These are phyloP conservation scores for Pseudopyrenochaeta lycopersici DNA, from an alignment of 2,329 filamentous ascomycete genomes.

Conservation along the genomic window DNA sequence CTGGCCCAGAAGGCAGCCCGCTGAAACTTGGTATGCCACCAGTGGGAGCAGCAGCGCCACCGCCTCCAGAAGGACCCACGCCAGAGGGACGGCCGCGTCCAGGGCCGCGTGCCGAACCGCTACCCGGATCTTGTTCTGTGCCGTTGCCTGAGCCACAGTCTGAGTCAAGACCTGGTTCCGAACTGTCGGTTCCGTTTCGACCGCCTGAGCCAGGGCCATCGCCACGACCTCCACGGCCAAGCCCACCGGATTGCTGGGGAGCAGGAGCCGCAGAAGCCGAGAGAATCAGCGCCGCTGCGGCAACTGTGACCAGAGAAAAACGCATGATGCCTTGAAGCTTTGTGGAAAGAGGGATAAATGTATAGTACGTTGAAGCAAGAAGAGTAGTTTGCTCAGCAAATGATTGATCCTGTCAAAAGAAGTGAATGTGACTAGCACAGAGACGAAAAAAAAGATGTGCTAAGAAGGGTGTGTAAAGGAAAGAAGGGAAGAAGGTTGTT, in stretches of 20 bases:
- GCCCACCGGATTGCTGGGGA: slow-evolving; percentile 1
- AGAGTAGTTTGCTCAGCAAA: slow-evolving; percentile 30
- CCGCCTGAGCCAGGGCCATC: too few relatives aligned
- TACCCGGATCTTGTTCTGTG: neutral
- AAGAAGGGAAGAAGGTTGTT: slow-evolving; percentile 12
- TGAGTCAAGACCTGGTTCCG: neutral
- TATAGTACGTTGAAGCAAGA: neutral
- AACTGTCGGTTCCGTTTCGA: slow-evolving; percentile 5
- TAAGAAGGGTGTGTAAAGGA: slow-evolving; percentile 12
- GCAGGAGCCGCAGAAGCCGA: slow-evolving; percentile 26
- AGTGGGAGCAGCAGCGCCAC: too few relatives aligned
- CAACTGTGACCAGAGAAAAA: slow-evolving; percentile 30
- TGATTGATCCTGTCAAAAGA: slow-evolving; percentile 17
- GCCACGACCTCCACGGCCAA: slow-evolving; percentile 2
- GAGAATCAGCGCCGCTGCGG: slow-evolving; percentile 27
- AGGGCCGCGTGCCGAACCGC: neutral
- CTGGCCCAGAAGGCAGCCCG: slow-evolving; percentile 7
- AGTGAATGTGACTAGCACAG: slow-evolving; percentile 30
- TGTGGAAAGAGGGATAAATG: neutral
- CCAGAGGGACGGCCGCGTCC: slow-evolving; percentile 5
- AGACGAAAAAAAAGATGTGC: slow-evolving; percentile 11
- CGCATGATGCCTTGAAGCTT: slow-evolving; percentile 19
- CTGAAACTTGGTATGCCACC: neutral
- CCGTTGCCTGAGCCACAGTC: neutral
- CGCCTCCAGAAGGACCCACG: neutral